Conservation (phyloP, 2,329 filamentous ascomycete species). For the Sordariomycetes sp. region DNA sequence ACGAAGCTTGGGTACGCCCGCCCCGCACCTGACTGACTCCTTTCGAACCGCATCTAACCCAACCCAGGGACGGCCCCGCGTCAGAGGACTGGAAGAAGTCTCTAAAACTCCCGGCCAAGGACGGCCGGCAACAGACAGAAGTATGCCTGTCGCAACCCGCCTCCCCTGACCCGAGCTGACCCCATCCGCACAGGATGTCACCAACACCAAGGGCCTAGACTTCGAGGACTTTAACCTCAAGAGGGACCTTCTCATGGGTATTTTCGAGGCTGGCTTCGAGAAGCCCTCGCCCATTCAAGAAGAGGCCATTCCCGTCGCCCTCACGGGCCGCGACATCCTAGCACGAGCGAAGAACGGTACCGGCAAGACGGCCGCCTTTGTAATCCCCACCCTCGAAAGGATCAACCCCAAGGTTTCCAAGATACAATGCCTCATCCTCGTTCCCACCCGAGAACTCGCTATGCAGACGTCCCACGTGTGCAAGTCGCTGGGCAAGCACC, state of each 20-base stretch:
- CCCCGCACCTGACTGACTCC: not conserved
- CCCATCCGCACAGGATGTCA: conserved; percentile 64
- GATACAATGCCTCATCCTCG: conserved; percentile 90
- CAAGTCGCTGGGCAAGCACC: conserved; percentile 94
- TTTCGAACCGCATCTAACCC: not conserved
- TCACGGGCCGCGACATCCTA: conserved; percentile 89
- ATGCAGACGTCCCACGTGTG: conserved; percentile 98
- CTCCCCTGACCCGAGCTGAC: conserved; percentile 5
- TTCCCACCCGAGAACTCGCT: conserved; percentile 91
- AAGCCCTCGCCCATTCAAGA: conserved; percentile 98
- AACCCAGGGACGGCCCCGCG: conserved; percentile 22
- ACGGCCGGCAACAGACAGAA: conserved; percentile 71
- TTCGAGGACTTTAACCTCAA: conserved; percentile 97
- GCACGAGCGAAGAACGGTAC: conserved; percentile 97
- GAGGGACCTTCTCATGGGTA: conserved; percentile 93
- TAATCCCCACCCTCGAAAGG: conserved; percentile 87
- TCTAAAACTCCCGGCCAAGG: conserved; percentile 59
- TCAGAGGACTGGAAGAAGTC: conserved; percentile 61
- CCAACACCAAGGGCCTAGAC: conserved; percentile 91
- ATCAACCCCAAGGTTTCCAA: conserved; percentile 96
- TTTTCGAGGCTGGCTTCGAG: conserved; percentile 97
- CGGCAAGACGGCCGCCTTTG: conserved; percentile 95
- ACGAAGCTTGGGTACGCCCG: conserved; percentile 25
- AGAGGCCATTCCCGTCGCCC: conserved; percentile 92
- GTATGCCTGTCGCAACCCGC: conserved; percentile 25